Evolutionary conservation across 768 basidiomycete species (phyloP).

Genomic region (Cystofilobasidium macerans): DNA sequence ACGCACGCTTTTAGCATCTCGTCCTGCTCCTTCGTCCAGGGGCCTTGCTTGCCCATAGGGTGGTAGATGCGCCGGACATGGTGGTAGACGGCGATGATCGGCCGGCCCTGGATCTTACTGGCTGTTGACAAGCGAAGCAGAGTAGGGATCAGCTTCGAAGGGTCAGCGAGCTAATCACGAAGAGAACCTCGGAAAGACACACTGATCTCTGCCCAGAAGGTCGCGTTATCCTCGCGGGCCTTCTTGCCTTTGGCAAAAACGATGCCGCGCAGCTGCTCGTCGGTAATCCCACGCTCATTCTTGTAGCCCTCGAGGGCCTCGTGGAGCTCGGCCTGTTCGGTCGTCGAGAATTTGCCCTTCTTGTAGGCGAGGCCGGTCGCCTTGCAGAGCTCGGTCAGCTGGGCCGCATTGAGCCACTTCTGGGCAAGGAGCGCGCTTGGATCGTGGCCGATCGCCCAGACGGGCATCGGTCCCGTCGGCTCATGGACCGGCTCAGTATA

Average conservation of each 20-base stretch:
- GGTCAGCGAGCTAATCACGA: not conserved
- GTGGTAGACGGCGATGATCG: slow-evolving; percentile 74
- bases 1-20: slow-evolving; percentile 52
- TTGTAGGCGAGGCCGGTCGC: slow-evolving; percentile 56
- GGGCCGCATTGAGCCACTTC: slow-evolving; percentile 16
- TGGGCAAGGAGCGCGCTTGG: not conserved
- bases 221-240: slow-evolving; percentile 50
- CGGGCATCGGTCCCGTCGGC: not conserved
- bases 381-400: slow-evolving; percentile 13
- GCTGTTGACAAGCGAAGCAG: slow-evolving; percentile 43
- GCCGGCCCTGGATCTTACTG: slow-evolving; percentile 57
- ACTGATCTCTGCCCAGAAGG: slow-evolving; percentile 77
- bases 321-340: slow-evolving; percentile 58
- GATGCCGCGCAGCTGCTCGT: slow-evolving; percentile 51
- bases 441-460: slow-evolving; percentile 1
- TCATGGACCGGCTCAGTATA: not conserved
- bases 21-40: slow-evolving; percentile 61
- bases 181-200: not conserved
- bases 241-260: slow-evolving; percentile 53
- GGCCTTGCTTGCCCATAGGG: slow-evolving; percentile 58
- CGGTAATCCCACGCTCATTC: slow-evolving; percentile 39
- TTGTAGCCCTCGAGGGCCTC: slow-evolving; percentile 51
- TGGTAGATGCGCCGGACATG: slow-evolving; percentile 60
- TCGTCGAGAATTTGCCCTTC: slow-evolving; percentile 75
- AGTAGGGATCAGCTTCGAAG: not conserved